Conservation (phyloP, 371 early-diverging fungal genomes). For the Aphelidium insulamus region DNA sequence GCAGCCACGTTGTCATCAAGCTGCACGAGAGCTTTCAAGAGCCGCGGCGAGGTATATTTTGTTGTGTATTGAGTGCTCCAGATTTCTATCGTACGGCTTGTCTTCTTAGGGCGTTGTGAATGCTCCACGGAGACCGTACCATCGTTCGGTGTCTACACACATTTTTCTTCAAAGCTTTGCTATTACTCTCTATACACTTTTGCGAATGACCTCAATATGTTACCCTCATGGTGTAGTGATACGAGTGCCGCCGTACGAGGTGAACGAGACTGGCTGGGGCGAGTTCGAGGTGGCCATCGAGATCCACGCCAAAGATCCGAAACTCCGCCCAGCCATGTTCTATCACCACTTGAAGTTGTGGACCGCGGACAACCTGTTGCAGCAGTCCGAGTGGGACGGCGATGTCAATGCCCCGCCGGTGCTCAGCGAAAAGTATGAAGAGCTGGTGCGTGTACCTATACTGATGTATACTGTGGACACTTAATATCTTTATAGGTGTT, state of each 20-base stretch:
- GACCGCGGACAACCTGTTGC: no score
- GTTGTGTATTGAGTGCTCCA: no score
- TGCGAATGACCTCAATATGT: not conserved
- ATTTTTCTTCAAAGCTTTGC: not conserved
- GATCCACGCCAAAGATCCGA: constrained; percentile 55
- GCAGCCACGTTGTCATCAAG: constrained; percentile 78
- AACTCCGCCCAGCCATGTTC: constrained; percentile 48
- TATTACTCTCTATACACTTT: not conserved
- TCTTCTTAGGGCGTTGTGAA: no score
- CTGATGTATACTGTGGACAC: no score
- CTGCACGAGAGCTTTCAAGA: constrained; percentile 89
- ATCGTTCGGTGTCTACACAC: not conserved
- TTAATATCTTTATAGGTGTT: no score
- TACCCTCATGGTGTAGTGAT: constrained; percentile 17
- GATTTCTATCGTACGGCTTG: no score
- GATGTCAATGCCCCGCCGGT: no score
- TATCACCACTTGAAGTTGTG: constrained; percentile 60
- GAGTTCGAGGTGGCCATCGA: constrained; percentile 92
- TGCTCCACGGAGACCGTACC: no score
- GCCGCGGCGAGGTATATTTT: constrained; percentile 40
- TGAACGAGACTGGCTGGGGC: constrained; percentile 95
- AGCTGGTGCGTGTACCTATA: no score
- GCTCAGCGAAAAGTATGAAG: no score
- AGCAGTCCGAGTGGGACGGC: no score
- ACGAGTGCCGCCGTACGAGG: constrained; percentile 72